A percentile compares a stretch with the other conserved stretches of the same genome.
Evolutionary conservation across 495 filamentous ascomycete species (phyloP).

Genomic region (Xylaria longipes): DNA sequence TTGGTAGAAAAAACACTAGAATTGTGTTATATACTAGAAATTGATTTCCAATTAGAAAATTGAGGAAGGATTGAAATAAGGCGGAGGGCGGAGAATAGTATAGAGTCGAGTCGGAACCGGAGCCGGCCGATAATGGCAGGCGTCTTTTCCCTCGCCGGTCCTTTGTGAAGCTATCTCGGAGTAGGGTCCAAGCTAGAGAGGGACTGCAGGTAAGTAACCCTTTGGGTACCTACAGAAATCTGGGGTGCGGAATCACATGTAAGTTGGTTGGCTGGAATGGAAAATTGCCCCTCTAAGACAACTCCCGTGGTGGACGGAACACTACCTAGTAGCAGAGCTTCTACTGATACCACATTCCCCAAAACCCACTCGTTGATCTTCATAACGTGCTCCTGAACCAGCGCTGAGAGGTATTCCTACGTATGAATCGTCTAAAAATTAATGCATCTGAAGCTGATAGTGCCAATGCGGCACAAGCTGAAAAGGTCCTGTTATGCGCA

Average conservation of each 20-base stretch:
- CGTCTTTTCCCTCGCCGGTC: not conserved
- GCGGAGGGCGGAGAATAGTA: not conserved
- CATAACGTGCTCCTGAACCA: not conserved
- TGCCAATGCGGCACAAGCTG: not conserved
- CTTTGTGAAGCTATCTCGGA: constrained; percentile 17
- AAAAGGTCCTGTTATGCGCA: not conserved
- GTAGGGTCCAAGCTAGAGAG: not conserved
- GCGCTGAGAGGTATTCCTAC: not conserved
- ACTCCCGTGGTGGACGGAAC: not conserved
- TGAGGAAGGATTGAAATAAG: not conserved
- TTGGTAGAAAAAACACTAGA: not conserved
- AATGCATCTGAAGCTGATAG: not conserved
- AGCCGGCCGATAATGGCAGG: not conserved
- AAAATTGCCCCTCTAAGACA: not conserved
- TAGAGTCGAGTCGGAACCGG: not conserved
- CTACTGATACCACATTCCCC: too few relatives aligned
- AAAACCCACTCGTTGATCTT: not conserved
- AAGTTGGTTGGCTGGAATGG: constrained; percentile 17
- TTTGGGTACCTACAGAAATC: not conserved
- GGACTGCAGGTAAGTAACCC: not conserved
- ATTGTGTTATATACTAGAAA: not conserved
- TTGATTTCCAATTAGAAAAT: not conserved
- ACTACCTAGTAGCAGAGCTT: too few relatives aligned
- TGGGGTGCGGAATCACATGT: constrained; percentile 25
- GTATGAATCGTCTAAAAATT: not conserved